A percentile compares a stretch with the other conserved stretches of the same genome.
Evolutionary conservation across 164 flowering plant genomes (phyloP).

Genomic region (Vitis rotundifolia): DNA sequence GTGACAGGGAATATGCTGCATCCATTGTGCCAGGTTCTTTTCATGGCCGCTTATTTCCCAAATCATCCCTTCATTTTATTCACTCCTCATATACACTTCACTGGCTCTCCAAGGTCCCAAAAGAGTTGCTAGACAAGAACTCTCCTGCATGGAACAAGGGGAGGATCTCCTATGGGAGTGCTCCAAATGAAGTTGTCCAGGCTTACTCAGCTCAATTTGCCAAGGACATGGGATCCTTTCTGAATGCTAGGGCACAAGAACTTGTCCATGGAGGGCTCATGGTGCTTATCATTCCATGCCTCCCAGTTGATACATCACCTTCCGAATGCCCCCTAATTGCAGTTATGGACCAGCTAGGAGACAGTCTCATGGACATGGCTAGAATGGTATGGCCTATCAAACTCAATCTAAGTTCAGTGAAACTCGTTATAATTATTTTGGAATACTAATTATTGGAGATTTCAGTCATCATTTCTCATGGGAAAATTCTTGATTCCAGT

Average conservation of each 20-base stretch:
- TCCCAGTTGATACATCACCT: not conserved
- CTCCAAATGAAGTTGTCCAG: not conserved
- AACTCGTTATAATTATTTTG: not conserved
- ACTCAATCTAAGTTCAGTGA: not conserved
- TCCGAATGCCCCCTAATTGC: too few relatives aligned
- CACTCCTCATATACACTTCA: conserved; percentile 13
- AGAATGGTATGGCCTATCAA: conserved; percentile 6
- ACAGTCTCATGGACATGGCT: conserved; percentile 12
- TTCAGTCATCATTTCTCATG: too few relatives aligned
- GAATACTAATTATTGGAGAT: too few relatives aligned
- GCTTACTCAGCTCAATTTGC: conserved; percentile 7
- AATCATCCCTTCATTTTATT: conserved; percentile 9
- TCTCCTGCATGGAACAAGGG: conserved; percentile 8
- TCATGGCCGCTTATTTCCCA: conserved; percentile 7
- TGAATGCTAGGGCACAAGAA: conserved; percentile 16
- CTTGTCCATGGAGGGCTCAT: conserved; percentile 13
- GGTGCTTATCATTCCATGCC: not conserved
- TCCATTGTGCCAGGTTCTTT: conserved; percentile 7
- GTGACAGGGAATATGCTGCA: not conserved
- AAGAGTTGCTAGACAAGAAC: conserved; percentile 1
- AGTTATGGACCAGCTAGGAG: not conserved
- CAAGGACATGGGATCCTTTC: conserved; percentile 13
- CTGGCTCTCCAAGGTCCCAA: conserved; percentile 10
- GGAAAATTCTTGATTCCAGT: too few relatives aligned
- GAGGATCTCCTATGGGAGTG: not conserved